Base-by-base conservation (phyloP, 2,329 filamentous ascomycete species). In the Incumbomyces lentus region DNA sequence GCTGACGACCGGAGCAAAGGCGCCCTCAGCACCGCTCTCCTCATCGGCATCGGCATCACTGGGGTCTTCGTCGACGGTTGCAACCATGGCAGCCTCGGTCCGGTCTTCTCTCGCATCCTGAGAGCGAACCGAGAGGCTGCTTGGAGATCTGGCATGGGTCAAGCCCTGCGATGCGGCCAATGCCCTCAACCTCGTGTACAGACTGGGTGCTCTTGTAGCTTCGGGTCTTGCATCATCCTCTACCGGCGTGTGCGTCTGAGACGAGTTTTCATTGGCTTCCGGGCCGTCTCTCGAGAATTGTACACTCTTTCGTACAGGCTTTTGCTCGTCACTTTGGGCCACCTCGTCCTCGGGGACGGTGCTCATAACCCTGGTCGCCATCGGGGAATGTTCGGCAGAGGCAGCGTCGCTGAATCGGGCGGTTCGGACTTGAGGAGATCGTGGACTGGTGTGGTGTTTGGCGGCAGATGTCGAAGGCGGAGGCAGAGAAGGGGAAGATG, bases 11-110 rank as follows among this genome's bases (percentile, higher is more conserved):
- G 70, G 68, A 12, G 67, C 60, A n/a, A 65, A 58, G 14, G 68
- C 67, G n/a, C 73, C 74, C 60, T 95, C 89, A 44, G 88, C 86
- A 0, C 81, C 85, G 37, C 87, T 94, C 60, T 92, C 86, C 61
- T 94, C 89, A 62, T 92, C 86, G 1, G 84, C 81, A 58, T 84
- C 82, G 12, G 73, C 79, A 62, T 89, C 86, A 61, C 80, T 85
- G 16, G 78, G 79, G 48, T 74, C 73, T 53, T 77, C 75, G 35
- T 68, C 64, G 46, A 79, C 62, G 1, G 73, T 77, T 16, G 73
- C 69, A 8, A 75, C 75, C 52, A 78, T 69, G 47, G 70, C 68
- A 39, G 71, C 67, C 26, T 68, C 66, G 22, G 67, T 68, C 50
- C 68, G 64, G 69, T 13, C 63, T 63, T 4, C 72, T 71, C 1